Evolutionary conservation across 73 alveolate species (phyloP), one percentile per base, ranked within the genome.

Genomic region (Tetrahymena borealis): DNA sequence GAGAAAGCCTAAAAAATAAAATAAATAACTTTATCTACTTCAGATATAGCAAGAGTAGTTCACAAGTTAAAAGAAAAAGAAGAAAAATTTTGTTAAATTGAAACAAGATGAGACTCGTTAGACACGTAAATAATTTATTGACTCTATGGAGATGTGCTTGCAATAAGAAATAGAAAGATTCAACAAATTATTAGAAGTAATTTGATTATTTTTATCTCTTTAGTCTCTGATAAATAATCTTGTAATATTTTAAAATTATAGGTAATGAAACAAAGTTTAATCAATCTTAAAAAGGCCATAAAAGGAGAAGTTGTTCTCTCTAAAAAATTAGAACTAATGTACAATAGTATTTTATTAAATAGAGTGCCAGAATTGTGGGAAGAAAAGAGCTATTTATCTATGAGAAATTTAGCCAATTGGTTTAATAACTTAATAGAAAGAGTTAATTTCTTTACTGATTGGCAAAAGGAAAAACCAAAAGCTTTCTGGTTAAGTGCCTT

Each of bases 271-370:
- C 28, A 60, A 60, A 60, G 85, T n/a, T 90, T 98, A 28, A 94
- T 91, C 32, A 93, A 96, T 41, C 91, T 98, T 11, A 96, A 97
- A 91, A 94, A 94, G 91, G 99, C 99, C 11, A 97, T 98, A 40
- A 96, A 97, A 39, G 99, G 99, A 79, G 95, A 96, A 43, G 98
- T 98, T 24, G 99, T 98, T 13, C 98, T 98, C 99, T 93, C 99
- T 10, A 97, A 95, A 24, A 98, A 96, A 40, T 93, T 98, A 43
- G 99, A 98, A 91, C 90, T 94, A 31, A 98, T 98, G 99, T 98
- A 97, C 90, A 90, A 94, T 43, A 92, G 98, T 38, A 92, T 98
- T 39, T 90, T 96, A 32, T 97, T 97, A 38, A 96, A 96, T 79
- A 93, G 95, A 91, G 99, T 98, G 4, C 99, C 99, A 11, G 93